Evolutionary conservation across 1,139 yeast genomes (phyloP).

Genomic region (Magnusiomyces sp.): DNA sequence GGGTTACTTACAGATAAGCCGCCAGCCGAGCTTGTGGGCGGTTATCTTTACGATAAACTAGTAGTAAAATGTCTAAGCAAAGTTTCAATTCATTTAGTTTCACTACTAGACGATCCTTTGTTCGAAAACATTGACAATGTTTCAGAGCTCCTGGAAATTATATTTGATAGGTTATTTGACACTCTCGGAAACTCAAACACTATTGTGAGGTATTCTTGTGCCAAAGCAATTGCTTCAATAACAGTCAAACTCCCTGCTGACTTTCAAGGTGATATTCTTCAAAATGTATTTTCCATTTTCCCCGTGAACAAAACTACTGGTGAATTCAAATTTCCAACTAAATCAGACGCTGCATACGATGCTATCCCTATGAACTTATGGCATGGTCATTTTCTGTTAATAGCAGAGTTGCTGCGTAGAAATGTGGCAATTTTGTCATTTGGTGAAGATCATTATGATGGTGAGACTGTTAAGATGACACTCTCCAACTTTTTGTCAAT

Average conservation of each 20-base stretch:
- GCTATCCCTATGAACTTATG: conserved; percentile 32
- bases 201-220: conserved; percentile 37
- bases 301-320: no score
- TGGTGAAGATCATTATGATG: background rate
- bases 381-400: conserved; percentile 39
- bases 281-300: conserved; percentile 16
- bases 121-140: conserved; percentile 14
- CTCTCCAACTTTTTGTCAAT: no score
- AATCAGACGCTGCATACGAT: conserved; percentile 15
- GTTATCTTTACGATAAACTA: conserved; percentile 16
- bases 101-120: conserved; percentile 5
- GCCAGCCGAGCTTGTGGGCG: background rate
- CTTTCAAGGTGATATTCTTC: conserved; percentile 32
- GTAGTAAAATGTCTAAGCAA: conserved; percentile 35
- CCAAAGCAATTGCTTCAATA: conserved; percentile 41
- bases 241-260: conserved; percentile 26
- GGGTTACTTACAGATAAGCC: background rate
- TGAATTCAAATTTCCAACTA: no score
- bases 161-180: conserved; percentile 32
- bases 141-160: conserved; percentile 34
- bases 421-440: conserved; percentile 15
- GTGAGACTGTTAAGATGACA: no score
- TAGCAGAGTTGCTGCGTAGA: conserved; percentile 40
- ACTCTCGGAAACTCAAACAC: conserved; percentile 34
- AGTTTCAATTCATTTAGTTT: conserved; percentile 17